phyloP scores from a whole-genome alignment of 768 basidiomycete genomes.

The Tylopilus sp. region DNA sequence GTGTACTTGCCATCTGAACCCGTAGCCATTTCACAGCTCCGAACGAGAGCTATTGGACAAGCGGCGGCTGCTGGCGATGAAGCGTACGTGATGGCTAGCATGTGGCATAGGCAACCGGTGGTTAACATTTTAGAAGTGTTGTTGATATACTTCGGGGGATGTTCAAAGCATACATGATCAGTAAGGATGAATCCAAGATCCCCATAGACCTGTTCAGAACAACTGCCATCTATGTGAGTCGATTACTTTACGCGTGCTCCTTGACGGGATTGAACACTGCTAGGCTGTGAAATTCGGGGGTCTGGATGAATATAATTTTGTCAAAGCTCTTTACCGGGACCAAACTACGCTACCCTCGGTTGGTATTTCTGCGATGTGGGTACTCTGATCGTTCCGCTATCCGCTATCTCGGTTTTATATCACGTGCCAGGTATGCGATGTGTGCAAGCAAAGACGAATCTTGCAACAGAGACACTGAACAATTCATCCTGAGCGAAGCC shows the following conservation, averaged over 20 bases:
- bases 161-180: conserved; percentile 68
- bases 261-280: conserved; percentile 2
- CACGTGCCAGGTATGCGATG: conserved; percentile 55
- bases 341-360: conserved; percentile 72
- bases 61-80: conserved; percentile 48
- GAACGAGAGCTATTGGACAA: conserved; percentile 66
- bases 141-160: conserved; percentile 66
- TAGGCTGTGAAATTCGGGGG: conserved; percentile 78
- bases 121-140: conserved; percentile 45
- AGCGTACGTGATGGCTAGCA: conserved; percentile 23
- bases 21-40: conserved; percentile 63
- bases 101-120: not conserved
- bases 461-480: conserved; percentile 60
- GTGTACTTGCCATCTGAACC: conserved; percentile 66
- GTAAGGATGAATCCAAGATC: conserved; percentile 72
- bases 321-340: conserved; percentile 64
- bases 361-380: conserved; percentile 62
- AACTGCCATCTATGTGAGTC: conserved; percentile 50
- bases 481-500: conserved; percentile 51
- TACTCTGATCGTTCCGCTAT: not conserved
- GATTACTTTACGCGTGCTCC: not conserved
- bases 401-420: not conserved
- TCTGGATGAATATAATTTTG: conserved; percentile 66
- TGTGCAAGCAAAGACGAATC: conserved; percentile 52
- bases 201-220: conserved; percentile 72